A percentile compares a stretch with the other conserved stretches of the same genome.
These are phyloP conservation scores for Extremus antarcticus DNA, from an alignment of 495 filamentous ascomycete genomes.

Conservation along the genomic window DNA sequence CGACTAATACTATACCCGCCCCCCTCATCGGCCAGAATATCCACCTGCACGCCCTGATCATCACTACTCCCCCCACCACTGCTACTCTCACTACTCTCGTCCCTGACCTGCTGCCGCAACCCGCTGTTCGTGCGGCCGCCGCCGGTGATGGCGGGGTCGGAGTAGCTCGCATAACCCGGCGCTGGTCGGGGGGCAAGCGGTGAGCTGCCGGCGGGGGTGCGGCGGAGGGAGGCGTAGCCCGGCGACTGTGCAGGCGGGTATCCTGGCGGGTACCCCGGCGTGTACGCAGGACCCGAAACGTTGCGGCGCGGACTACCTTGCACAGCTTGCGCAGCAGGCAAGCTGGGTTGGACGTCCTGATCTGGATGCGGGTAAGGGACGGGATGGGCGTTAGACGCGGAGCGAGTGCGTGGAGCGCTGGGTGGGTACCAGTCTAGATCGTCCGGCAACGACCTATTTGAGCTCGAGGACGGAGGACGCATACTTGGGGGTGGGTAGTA, in stretches of 20 bases:
- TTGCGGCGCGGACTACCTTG: constrained; percentile 4
- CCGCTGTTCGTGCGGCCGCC: constrained; percentile 7
- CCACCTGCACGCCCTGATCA: constrained; percentile 23
- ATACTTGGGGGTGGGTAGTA: constrained; percentile 15
- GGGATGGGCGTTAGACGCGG: constrained; percentile 17
- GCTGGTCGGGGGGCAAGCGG: constrained; percentile 3
- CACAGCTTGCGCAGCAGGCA: constrained; percentile 18
- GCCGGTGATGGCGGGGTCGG: constrained; percentile 18
- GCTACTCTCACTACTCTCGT: constrained; percentile 5
- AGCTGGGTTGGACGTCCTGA: constrained; percentile 16
- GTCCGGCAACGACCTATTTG: constrained; percentile 21
- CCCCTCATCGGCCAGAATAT: constrained; percentile 18
- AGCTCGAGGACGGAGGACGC: constrained; percentile 26
- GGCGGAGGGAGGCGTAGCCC: constrained; percentile 1
- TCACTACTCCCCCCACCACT: constrained; percentile 17
- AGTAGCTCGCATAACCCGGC: constrained; percentile 17
- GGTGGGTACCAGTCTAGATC: constrained; percentile 18
- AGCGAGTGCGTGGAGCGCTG: constrained; percentile 12
- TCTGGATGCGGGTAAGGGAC: constrained; percentile 14
- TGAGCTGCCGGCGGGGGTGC: background rate
- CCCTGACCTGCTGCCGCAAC: constrained; percentile 10
- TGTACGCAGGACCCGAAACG: constrained; percentile 9
- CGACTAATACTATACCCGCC: constrained; percentile 10
- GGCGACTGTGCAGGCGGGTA: constrained; percentile 16
- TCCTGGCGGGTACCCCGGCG: too few relatives aligned